Percentiles rank a stretch among this genome's conserved stretches.
Conservation (phyloP, 2,329 filamentous ascomycete genomes). For the Dactylonectria macrodidyma region DNA sequence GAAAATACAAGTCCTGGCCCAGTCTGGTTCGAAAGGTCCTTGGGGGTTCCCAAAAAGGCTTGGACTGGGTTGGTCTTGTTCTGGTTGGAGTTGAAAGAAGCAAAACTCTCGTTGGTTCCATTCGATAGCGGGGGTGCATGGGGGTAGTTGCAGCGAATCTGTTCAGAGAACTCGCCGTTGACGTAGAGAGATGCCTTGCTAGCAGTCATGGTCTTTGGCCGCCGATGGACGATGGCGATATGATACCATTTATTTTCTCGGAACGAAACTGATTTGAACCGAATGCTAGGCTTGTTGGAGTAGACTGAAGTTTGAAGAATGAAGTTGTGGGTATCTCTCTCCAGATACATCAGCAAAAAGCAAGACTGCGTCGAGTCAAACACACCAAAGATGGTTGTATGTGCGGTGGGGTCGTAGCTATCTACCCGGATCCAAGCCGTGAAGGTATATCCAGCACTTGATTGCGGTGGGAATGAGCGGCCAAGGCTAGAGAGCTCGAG, state of each 20-base stretch:
- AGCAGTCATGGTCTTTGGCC: constrained; percentile 80
- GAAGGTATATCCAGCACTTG: constrained; percentile 89
- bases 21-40: constrained; percentile 83
- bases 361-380: constrained; percentile 94
- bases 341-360: constrained; percentile 93
- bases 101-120: constrained; percentile 76
- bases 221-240: constrained; percentile 87
- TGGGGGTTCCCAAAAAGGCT: constrained; percentile 93
- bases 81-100: constrained; percentile 74
- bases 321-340: constrained; percentile 93
- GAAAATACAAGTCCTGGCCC: constrained; percentile 82
- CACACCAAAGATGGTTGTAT: constrained; percentile 96
- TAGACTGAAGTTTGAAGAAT: constrained; percentile 96
- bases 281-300: constrained; percentile 87
- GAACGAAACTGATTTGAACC: constrained; percentile 90
- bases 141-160: constrained; percentile 91
- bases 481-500: constrained; percentile 92
- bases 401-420: constrained; percentile 84
- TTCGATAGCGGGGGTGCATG: constrained; percentile 77
- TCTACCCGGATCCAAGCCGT: constrained; percentile 92
- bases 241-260: constrained; percentile 90
- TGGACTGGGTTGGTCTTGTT: constrained; percentile 80
- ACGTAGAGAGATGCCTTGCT: constrained; percentile 92
- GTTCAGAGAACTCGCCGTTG: constrained; percentile 93
- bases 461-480: constrained; percentile 85